These are phyloP conservation scores for Cutaneotrichosporon sp. DNA, from an alignment of 1,284 basidiomycete species.

Conservation along the genomic window DNA sequence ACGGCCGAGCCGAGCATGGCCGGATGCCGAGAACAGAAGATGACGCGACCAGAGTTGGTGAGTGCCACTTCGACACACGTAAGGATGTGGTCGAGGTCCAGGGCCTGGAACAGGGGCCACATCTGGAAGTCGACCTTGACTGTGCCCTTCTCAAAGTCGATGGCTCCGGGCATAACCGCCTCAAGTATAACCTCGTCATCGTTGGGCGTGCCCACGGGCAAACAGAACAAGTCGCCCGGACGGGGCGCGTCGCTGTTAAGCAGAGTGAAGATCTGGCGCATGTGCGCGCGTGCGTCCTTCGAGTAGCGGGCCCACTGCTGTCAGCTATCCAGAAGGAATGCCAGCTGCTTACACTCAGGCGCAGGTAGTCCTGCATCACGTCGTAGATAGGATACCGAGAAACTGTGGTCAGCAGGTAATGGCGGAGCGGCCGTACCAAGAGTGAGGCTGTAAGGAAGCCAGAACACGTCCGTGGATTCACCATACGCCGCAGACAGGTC, in stretches of 20 bases:
- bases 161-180: conserved; percentile 47
- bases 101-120: conserved; percentile 92
- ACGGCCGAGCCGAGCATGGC: conserved; percentile 80
- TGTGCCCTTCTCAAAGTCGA: conserved; percentile 48
- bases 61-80: conserved; percentile 89
- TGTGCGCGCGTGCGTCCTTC: conserved; percentile 59
- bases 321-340: not conserved
- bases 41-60: conserved; percentile 81
- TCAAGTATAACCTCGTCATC: conserved; percentile 37
- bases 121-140: conserved; percentile 66
- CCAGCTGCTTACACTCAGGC: conserved; percentile 51
- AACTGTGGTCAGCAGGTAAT: conserved; percentile 51
- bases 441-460: conserved; percentile 84
- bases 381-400: conserved; percentile 89
- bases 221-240: conserved; percentile 59
- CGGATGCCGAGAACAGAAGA: conserved; percentile 86
- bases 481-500: conserved; percentile 25
- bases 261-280: conserved; percentile 46
- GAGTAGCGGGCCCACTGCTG: conserved; percentile 82
- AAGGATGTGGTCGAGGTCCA: conserved; percentile 89
- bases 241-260: conserved; percentile 67
- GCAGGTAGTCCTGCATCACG: conserved; percentile 85
- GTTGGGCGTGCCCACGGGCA: conserved; percentile 24
- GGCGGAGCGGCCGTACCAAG: conserved; percentile 23
- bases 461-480: conserved; percentile 72